These are phyloP conservation scores for Gentiana straminea DNA, from an alignment of 257 asterid species.

Conservation along the genomic window DNA sequence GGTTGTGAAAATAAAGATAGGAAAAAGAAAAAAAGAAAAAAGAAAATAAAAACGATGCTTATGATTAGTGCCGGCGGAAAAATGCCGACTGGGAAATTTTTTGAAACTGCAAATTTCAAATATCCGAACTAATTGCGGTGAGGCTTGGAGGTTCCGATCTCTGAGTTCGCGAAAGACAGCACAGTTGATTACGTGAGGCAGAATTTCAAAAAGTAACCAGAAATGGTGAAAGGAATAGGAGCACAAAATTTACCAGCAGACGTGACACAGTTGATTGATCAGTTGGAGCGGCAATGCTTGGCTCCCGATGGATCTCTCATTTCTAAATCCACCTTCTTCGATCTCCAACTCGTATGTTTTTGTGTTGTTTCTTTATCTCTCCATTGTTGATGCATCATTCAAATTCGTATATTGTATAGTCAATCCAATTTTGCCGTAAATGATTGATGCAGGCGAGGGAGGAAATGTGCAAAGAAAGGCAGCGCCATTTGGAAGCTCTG, in stretches of 20 bases:
- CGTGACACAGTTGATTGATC: slow-evolving; percentile 66
- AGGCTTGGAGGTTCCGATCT: too few relatives aligned
- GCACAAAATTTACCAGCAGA: slow-evolving; percentile 69
- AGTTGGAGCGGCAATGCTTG: slow-evolving; percentile 89
- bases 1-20: not conserved
- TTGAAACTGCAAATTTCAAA: slow-evolving; percentile 1
- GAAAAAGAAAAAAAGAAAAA: not conserved
- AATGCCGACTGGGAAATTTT: not conserved
- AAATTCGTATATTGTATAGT: not conserved
- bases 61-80: slow-evolving; percentile 1
- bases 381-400: not conserved
- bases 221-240: slow-evolving; percentile 26
- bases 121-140: too few relatives aligned
- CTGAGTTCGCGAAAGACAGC: not conserved
- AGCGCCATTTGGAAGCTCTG: slow-evolving; percentile 82
- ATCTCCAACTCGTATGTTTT: slow-evolving; percentile 59
- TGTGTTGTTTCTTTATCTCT: slow-evolving; percentile 8
- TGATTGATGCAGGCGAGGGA: slow-evolving; percentile 72
- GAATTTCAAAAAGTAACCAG: not conserved
- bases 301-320: slow-evolving; percentile 94
- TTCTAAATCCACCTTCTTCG: slow-evolving; percentile 76
- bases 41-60: not conserved
- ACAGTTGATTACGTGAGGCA: not conserved
- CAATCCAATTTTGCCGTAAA: not conserved
- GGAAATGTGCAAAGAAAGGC: slow-evolving; percentile 94